Conservation (phyloP, 805 yeast species). For the Wickerhamiella azymoides region DNA sequence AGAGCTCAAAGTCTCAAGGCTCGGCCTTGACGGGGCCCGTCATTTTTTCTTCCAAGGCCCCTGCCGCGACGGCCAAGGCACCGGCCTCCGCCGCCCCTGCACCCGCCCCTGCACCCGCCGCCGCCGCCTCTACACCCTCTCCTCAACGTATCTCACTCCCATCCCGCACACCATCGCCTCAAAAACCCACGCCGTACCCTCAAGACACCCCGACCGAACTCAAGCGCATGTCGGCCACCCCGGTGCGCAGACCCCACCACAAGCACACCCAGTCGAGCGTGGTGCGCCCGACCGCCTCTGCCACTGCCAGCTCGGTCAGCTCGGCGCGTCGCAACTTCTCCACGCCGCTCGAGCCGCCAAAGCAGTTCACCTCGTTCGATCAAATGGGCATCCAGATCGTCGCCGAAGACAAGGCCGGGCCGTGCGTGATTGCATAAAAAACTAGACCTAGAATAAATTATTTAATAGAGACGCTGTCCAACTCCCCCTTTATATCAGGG, state of each 20-base stretch:
- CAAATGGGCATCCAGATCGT: conserved; percentile 19
- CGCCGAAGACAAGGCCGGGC: conserved; percentile 14
- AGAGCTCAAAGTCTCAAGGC: no score
- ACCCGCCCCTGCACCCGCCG: no score
- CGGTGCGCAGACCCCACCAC: not conserved
- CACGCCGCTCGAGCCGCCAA: not conserved
- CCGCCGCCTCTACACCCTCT: no score
- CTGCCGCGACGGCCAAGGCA: no score
- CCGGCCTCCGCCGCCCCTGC: no score
- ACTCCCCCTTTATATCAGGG: conserved; percentile 52
- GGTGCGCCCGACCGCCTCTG: not conserved
- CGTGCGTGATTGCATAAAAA: conserved; percentile 13
- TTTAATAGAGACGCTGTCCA: conserved; percentile 22
- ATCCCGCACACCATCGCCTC: not conserved
- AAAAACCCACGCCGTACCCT: not conserved
- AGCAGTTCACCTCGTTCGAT: conserved; percentile 15
- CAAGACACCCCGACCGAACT: not conserved
- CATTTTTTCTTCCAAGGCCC: no score
- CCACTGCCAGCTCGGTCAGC: not conserved
- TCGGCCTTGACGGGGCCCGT: no score
- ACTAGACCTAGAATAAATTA: not conserved
- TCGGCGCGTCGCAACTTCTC: not conserved
- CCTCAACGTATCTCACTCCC: not conserved
- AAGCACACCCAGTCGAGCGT: not conserved
- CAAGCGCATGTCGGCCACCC: not conserved